Evolutionary conservation across 345 rosid genomes (phyloP).

Genomic region (Linum trigynum): DNA sequence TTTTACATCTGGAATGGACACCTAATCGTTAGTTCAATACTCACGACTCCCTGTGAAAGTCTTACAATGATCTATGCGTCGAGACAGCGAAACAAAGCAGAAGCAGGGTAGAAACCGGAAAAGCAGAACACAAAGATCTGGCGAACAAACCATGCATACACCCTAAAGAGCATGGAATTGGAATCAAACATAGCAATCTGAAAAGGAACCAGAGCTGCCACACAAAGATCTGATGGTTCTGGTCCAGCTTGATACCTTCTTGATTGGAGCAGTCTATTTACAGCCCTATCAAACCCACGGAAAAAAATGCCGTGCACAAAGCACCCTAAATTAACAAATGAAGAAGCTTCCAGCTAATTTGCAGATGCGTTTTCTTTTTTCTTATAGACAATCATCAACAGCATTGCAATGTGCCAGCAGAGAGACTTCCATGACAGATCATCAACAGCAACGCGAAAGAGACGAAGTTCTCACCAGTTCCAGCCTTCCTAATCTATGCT

Average conservation of each 20-base stretch:
- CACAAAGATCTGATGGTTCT: constrained; percentile 10
- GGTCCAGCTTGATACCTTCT: constrained; percentile 19
- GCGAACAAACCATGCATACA: background rate
- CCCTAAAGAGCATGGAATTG: background rate
- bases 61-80: too few species aligned
- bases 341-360: background rate
- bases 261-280: constrained; percentile 30
- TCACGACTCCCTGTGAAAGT: too few species aligned
- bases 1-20: too few species aligned
- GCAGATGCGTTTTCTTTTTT: background rate
- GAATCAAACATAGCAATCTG: background rate
- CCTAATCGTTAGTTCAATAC: too few species aligned
- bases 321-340: constrained; percentile 5
- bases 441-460: constrained; percentile 13
- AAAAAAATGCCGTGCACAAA: constrained; percentile 17
- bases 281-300: constrained; percentile 33
- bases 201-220: constrained; percentile 5
- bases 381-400: background rate
- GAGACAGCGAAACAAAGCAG: too few species aligned
- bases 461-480: background rate
- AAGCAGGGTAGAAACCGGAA: background rate
- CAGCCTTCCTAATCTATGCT: background rate
- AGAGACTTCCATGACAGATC: too few species aligned
- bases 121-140: background rate
- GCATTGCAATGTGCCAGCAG: background rate